Evolutionary conservation across 2,329 filamentous ascomycete genomes (phyloP), one percentile per base, ranked within the genome.

Genomic region (Fusarium sp.): DNA sequence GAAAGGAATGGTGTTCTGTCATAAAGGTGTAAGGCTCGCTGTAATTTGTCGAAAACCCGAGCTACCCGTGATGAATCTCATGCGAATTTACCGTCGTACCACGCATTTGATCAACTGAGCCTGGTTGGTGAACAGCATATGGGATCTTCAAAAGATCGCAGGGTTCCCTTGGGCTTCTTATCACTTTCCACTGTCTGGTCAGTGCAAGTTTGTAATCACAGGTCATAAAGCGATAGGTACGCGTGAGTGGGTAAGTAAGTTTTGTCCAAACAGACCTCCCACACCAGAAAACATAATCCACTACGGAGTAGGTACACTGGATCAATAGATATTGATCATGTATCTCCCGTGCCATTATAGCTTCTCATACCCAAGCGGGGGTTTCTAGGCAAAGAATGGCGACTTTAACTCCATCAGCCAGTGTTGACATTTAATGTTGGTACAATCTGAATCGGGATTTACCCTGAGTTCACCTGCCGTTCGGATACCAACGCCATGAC

Each of bases 401-500:
- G 65, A 50, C 60, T 47, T 61, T 47, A 24, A 56, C 45, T 48
- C 30, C 42, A 28, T 69, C 53, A 41, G 18, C 45, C 44, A 57
- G 48, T 38, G n/a, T 33, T 26, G 31, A 42, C 51, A 61, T n/a
- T 47, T 26, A 10, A n/a, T 70, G 28, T 33, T 41, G 35, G 36
- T 39, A 44, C 60, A 56, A 53, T 39, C 57, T 56, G 30, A 62
- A 73, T 66, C 59, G 54, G 65, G 42, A 55, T 55, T n/a, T n/a
- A n/a, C n/a, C n/a, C n/a, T n/a, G n/a, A n/a, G n/a, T n/a, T n/a
- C n/a, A n/a, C n/a, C n/a, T n/a, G n/a, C n/a, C 28, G 22, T 30
- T 50, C 33, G 36, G 51, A 66, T 47, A 44, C 56, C 53, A 48
- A 66, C 56, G 47, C 65, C 31, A 45, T 67, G 70, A 53, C 61